A percentile compares a stretch with the other conserved stretches of the same genome.
Conservation (phyloP, 345 rosid genomes). For the Lenwebbia sp. region DNA sequence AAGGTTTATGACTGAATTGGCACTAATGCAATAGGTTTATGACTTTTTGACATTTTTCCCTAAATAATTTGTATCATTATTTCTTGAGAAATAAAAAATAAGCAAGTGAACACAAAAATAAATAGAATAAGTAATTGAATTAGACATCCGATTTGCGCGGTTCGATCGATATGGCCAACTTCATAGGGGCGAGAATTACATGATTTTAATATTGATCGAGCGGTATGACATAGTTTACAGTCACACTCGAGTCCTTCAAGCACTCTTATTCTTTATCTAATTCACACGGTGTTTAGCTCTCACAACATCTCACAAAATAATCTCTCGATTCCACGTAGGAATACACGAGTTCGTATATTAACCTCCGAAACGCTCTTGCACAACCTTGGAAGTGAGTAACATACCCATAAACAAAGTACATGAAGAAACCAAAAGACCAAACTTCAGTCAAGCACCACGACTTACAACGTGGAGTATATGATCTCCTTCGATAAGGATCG, state of each 20-base stretch:
- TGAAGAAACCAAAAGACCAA: not conserved
- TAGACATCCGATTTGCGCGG: accelerated
- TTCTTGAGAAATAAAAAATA: not conserved
- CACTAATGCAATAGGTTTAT: too few species aligned
- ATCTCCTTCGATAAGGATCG: too few species aligned
- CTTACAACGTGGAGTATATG: too few species aligned
- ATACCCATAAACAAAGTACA: not conserved
- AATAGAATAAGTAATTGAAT: not conserved
- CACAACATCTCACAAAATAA: not conserved
- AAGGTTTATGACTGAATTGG: too few species aligned
- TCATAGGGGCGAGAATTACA: not conserved
- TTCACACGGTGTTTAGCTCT: accelerated
- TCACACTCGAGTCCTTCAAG: not conserved
- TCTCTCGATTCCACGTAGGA: not conserved
- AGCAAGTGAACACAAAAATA: not conserved
- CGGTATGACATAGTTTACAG: not conserved
- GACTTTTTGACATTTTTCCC: too few species aligned
- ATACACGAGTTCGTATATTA: not conserved
- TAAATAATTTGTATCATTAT: too few species aligned
- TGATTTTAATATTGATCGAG: not conserved
- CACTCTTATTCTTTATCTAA: not conserved
- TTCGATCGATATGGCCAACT: not conserved
- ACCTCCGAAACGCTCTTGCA: not conserved
- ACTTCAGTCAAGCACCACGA: not conserved
- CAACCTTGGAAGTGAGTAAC: not conserved